These are phyloP conservation scores for Alnus glutinosa DNA, from an alignment of 306 rosid genomes.

Conservation along the genomic window DNA sequence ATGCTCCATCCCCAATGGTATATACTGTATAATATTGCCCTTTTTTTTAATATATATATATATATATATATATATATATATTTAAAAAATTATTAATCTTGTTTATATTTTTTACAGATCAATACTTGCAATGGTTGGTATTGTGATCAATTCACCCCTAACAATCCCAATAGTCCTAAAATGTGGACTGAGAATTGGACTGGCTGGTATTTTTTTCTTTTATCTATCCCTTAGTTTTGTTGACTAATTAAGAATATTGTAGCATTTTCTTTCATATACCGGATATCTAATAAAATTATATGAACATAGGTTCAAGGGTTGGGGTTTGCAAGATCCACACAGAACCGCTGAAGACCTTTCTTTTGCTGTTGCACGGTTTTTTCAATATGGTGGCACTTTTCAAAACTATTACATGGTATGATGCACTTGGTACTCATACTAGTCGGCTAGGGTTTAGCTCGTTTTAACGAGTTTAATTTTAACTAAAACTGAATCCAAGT, in stretches of 20 bases:
- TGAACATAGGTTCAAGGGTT: constrained; percentile 31
- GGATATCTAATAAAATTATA: too few relatives aligned
- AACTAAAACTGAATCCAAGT: neutral
- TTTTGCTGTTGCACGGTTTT: constrained; percentile 42
- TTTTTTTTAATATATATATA: neutral
- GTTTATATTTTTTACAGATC: neutral
- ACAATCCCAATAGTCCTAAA: constrained; percentile 11
- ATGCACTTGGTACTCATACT: neutral
- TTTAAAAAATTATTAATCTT: too few relatives aligned
- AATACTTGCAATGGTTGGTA: constrained; percentile 22
- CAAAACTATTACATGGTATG: constrained; percentile 48
- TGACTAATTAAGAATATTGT: neutral
- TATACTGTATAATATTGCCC: too few relatives aligned
- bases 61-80: neutral
- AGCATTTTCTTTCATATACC: neutral
- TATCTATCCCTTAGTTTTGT: neutral
- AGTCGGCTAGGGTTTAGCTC: too few relatives aligned
- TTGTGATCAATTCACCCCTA: constrained; percentile 13
- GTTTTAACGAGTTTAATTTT: neutral
- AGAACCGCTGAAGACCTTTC: constrained; percentile 49
- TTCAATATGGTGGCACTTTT: constrained; percentile 36
- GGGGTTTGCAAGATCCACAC: constrained; percentile 38
- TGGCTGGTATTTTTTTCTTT: constrained; percentile 15
- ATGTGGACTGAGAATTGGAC: constrained; percentile 34
- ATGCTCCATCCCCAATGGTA: constrained; percentile 45